phyloP scores from a whole-genome alignment of 345 rosid genomes.

The Arabidopsis arenosa region DNA sequence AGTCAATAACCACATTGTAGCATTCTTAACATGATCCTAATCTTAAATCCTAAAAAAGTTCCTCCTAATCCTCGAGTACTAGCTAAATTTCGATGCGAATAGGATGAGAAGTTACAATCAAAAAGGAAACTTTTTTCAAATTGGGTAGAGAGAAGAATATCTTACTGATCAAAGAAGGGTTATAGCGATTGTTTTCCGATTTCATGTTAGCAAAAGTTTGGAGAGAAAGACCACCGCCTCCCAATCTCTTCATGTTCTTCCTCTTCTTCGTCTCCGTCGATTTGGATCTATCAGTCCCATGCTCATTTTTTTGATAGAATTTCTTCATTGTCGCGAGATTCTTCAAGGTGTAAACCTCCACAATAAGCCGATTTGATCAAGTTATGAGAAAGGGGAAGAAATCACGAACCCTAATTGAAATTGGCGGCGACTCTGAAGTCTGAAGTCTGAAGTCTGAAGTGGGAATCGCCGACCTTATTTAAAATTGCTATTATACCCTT shows the following conservation, averaged over 20 bases:
- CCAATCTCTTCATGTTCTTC: constrained; percentile 73
- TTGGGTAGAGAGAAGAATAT: not conserved
- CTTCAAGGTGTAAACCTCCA: constrained; percentile 7
- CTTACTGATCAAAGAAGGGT: constrained; percentile 74
- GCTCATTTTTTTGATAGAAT: not conserved
- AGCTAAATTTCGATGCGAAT: too few relatives aligned
- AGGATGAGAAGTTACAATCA: not conserved
- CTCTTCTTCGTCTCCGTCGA: constrained; percentile 40
- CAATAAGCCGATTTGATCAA: not conserved
- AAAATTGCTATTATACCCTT: constrained; percentile 11
- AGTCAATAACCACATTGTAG: not conserved
- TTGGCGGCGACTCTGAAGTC: constrained; percentile 9
- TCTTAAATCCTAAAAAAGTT: too few relatives aligned
- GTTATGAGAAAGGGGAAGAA: constrained; percentile 18
- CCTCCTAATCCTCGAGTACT: too few relatives aligned
- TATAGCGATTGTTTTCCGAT: constrained; percentile 55
- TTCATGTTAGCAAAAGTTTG: constrained; percentile 76
- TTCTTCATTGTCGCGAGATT: constrained; percentile 25
- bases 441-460: constrained; percentile 1
- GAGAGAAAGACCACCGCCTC: constrained; percentile 89
- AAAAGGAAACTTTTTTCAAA: not conserved
- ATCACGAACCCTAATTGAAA: constrained; percentile 33
- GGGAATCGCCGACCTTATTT: not conserved
- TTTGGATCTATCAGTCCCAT: constrained; percentile 18
- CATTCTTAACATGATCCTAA: not conserved